These are phyloP conservation scores for Fusarium luffae DNA, from an alignment of 2,329 filamentous ascomycete genomes.

Conservation along the genomic window DNA sequence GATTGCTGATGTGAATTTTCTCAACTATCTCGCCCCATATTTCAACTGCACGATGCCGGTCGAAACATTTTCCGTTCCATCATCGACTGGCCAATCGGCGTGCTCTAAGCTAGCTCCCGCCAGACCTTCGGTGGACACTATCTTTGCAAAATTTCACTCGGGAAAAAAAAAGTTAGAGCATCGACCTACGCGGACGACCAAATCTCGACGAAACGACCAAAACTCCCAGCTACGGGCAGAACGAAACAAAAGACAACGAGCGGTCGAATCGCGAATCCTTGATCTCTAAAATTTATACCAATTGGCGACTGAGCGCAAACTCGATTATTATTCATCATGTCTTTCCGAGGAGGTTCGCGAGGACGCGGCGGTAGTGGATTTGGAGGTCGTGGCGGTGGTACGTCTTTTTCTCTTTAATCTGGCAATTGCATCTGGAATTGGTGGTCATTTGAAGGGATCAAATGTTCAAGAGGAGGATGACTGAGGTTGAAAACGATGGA, in stretches of 20 bases:
- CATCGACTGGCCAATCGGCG: slow-evolving; percentile 32
- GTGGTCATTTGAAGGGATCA: neutral
- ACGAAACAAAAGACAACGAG: slow-evolving; percentile 16
- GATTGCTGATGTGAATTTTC: neutral
- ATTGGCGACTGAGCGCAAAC: slow-evolving; percentile 24
- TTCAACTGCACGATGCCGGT: slow-evolving; percentile 9
- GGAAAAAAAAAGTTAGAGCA: slow-evolving; percentile 41
- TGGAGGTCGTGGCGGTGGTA: slow-evolving; percentile 53
- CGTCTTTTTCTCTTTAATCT: slow-evolving; percentile 18
- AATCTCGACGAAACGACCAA: slow-evolving; percentile 16
- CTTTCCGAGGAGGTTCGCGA: slow-evolving; percentile 54
- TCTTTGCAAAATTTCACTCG: slow-evolving; percentile 48
- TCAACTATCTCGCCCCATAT: neutral
- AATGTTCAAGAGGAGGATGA: neutral
- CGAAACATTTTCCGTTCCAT: slow-evolving; percentile 35
- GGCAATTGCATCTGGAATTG: neutral
- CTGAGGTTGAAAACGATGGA: neutral
- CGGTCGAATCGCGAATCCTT: slow-evolving; percentile 13
- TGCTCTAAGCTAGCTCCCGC: slow-evolving; percentile 37
- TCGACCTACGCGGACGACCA: slow-evolving; percentile 34
- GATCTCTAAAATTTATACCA: neutral
- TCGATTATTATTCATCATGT: slow-evolving; percentile 47
- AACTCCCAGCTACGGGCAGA: slow-evolving; percentile 14
- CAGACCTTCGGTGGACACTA: slow-evolving; percentile 33
- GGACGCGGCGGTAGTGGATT: slow-evolving; percentile 51